Evolutionary conservation across 805 yeast species (phyloP), one percentile per base, ranked within the genome.

Genomic region (Wickerhamomyces rabaulensis): DNA sequence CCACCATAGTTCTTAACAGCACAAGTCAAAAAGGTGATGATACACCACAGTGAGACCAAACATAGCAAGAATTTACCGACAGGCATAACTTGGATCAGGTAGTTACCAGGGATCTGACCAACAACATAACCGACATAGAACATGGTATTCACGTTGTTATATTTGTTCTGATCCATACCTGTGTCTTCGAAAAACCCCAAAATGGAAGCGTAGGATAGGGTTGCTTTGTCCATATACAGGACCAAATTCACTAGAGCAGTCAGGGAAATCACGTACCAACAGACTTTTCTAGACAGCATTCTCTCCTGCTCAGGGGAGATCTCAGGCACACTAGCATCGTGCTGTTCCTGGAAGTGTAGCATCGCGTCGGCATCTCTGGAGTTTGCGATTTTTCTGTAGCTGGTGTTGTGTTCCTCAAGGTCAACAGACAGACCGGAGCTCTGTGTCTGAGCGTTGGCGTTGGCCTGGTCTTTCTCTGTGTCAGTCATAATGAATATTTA

Each of bases 191-290:
- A 75, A 23, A 78, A 59, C 1, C 73, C 81, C 43, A 76, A 65
- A 42, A 76, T 66, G 0, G 79, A 65, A 15, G 75, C 69, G 53
- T 74, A 78, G 0, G 77, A 69, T 39, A 76, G 52, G 3, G 79
- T 71, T 3, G 76, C 77, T 52, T 78, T 78, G 57, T 78, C 82
- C 58, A 75, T 69, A 54, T 71, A 76, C 45, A 75, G 59, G n/a
- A n/a, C n/a, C 47, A 70, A 38, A 57, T 73, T 69, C 23, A 75
- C 67, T 13, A 69, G 37, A 44, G 70, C 65, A 4, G 68, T 64
- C 25, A 72, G 55, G 0, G 70, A 60, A 23, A 73, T 62, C 5
- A 69, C 65, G 31, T 65, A 55, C 60, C 62, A 62, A 13, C 62
- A 48, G 5, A 74, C 68, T 50, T 74, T 74, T 37, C 69, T 57